Percentiles rank a stretch among this genome's conserved stretches.
Conservation (phyloP, 1,139 yeast species). For the Geotrichum candidum region DNA sequence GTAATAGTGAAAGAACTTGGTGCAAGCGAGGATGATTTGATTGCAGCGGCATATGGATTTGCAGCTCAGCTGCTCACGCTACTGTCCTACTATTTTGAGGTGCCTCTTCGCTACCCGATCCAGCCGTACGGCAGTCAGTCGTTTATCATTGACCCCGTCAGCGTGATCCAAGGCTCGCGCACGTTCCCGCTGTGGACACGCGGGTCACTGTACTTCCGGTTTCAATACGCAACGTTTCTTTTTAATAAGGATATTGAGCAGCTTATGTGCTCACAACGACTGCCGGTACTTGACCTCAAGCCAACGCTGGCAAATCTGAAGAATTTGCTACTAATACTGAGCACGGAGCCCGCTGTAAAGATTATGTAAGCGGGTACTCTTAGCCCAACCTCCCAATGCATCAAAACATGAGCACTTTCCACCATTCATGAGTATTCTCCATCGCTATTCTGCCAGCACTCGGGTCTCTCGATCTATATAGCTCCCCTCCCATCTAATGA, state of each 20-base stretch:
- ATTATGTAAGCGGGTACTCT: background rate
- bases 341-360: background rate
- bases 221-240: slow-evolving; percentile 48
- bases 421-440: background rate
- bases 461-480: background rate
- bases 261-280: slow-evolving; percentile 37
- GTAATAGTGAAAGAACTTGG: slow-evolving; percentile 18
- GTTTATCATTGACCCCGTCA: slow-evolving; percentile 46
- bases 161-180: slow-evolving; percentile 41
- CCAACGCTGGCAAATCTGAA: slow-evolving; percentile 40
- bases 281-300: slow-evolving; percentile 35
- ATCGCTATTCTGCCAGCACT: background rate
- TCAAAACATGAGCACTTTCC: background rate
- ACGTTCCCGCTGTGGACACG: slow-evolving; percentile 46
- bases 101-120: slow-evolving; percentile 49
- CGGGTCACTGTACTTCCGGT: slow-evolving; percentile 43
- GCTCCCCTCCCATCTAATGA: background rate
- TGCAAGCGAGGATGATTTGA: slow-evolving; percentile 34
- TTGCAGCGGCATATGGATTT: slow-evolving; percentile 48
- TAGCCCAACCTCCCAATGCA: background rate
- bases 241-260: slow-evolving; percentile 48
- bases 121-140: slow-evolving; percentile 48
- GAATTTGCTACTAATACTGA: slow-evolving; percentile 33
- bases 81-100: slow-evolving; percentile 41
- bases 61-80: slow-evolving; percentile 42